Evolutionary conservation across 768 basidiomycete species (phyloP).

Genomic region (Lepiota subincarnata): DNA sequence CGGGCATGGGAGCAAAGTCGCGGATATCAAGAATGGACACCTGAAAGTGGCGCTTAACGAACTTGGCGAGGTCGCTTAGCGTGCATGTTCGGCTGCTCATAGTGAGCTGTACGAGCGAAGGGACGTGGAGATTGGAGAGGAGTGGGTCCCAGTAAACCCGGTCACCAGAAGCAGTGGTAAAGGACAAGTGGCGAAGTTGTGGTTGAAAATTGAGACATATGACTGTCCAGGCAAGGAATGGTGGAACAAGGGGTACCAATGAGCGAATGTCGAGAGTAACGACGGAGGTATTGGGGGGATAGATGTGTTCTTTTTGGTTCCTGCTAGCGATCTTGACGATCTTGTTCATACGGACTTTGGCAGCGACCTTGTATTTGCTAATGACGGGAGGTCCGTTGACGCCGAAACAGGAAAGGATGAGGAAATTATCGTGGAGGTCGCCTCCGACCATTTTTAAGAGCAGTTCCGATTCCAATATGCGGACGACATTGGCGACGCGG

Average conservation of each 20-base stretch:
- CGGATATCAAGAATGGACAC: conserved; percentile 10
- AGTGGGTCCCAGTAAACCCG: conserved; percentile 9
- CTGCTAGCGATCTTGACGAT: neutral
- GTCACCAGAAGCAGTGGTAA: conserved; percentile 6
- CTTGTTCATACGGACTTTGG: conserved; percentile 11
- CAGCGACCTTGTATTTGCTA: conserved; percentile 10
- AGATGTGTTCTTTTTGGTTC: neutral
- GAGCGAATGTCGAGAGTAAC: conserved; percentile 8
- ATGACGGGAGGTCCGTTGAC: conserved; percentile 10
- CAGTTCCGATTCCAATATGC: conserved; percentile 10
- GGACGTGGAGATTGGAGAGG: conserved; percentile 6
- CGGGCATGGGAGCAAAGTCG: conserved; percentile 8
- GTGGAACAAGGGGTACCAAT: conserved; percentile 5
- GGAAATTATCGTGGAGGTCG: neutral
- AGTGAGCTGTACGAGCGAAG: conserved; percentile 4
- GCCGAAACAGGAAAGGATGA: conserved; percentile 2
- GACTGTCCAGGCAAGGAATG: conserved; percentile 10
- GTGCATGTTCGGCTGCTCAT: conserved; percentile 8
- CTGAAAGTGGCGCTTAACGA: conserved; percentile 7
- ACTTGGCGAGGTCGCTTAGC: conserved; percentile 8
- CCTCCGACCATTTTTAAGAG: conserved; percentile 9
- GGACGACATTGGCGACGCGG: conserved; percentile 9
- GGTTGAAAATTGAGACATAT: conserved; percentile 5
- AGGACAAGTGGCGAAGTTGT: conserved; percentile 8
- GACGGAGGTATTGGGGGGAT: conserved; percentile 1